Evolutionary conservation across 768 basidiomycete species (phyloP).

Genomic region (Psilocybe subaeruginosa): DNA sequence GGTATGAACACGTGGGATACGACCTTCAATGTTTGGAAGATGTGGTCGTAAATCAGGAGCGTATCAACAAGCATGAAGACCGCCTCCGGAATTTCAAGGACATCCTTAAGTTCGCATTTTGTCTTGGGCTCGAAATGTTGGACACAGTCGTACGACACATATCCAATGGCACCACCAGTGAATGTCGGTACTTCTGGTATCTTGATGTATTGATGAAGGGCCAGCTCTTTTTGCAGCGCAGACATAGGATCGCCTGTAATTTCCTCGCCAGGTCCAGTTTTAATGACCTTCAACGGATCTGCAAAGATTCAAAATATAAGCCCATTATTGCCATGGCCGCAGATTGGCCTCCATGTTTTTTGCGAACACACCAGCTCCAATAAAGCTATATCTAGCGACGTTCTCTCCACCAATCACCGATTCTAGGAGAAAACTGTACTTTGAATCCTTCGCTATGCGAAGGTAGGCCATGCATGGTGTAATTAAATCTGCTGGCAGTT

Average conservation of each 20-base stretch:
- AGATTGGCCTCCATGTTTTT: background rate
- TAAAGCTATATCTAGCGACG: constrained; percentile 92
- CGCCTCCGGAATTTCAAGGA: constrained; percentile 89
- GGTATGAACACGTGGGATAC: constrained; percentile 96
- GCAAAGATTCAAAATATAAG: background rate
- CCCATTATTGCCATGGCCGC: background rate
- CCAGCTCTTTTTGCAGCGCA: constrained; percentile 83
- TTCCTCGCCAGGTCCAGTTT: constrained; percentile 85
- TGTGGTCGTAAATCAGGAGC: constrained; percentile 94
- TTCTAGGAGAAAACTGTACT: constrained; percentile 94
- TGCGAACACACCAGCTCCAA: constrained; percentile 80
- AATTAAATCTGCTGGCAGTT: constrained; percentile 93
- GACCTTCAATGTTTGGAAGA: constrained; percentile 92
- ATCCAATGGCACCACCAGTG: constrained; percentile 97
- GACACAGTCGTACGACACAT: constrained; percentile 95
- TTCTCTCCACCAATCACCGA: constrained; percentile 91
- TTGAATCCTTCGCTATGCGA: constrained; percentile 87
- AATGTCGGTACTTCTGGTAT: constrained; percentile 93
- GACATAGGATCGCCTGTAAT: constrained; percentile 85
- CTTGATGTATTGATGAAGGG: constrained; percentile 86
- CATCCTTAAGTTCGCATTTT: constrained; percentile 71
- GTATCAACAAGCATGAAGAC: constrained; percentile 98
- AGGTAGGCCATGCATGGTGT: constrained; percentile 98
- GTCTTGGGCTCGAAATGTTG: constrained; percentile 97
- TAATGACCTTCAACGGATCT: constrained; percentile 95